Conservation (phyloP, 2,329 filamentous ascomycete species). For the Neofusicoccum cordaticola region DNA sequence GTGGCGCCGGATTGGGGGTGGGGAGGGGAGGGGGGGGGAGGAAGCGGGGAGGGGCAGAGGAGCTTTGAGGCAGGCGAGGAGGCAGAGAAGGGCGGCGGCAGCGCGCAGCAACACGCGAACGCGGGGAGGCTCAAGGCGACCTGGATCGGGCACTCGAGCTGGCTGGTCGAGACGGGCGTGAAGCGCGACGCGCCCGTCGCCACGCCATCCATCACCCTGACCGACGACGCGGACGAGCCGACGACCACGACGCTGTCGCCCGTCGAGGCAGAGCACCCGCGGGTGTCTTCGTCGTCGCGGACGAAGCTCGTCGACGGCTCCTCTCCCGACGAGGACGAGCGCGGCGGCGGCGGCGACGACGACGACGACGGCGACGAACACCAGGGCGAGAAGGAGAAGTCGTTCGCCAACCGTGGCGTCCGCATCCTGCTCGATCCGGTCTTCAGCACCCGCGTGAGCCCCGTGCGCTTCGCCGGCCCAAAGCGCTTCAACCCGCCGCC, state of each 20-base stretch:
- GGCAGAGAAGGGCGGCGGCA: background rate
- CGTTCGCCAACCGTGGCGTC: conserved; percentile 34
- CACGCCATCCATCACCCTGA: conserved; percentile 8
- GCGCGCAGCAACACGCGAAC: background rate
- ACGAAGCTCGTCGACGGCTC: background rate
- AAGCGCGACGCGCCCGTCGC: background rate
- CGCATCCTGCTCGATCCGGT: conserved; percentile 54
- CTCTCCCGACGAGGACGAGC: background rate
- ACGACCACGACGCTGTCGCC: background rate
- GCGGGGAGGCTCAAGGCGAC: conserved; percentile 40
- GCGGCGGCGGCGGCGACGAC: background rate
- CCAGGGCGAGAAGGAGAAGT: background rate
- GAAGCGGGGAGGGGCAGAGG: conserved; percentile 38
- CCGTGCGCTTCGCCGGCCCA: conserved; percentile 47
- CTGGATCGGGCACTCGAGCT: conserved; percentile 53
- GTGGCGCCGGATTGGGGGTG: conserved; percentile 32
- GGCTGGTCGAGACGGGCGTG: conserved; percentile 43
- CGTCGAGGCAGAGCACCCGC: background rate
- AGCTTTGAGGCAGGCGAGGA: conserved; percentile 30
- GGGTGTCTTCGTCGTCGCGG: background rate
- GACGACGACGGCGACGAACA: background rate
- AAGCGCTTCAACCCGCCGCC: conserved; percentile 53
- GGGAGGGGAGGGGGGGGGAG: background rate
- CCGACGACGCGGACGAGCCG: background rate
- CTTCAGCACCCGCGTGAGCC: conserved; percentile 50